Evolutionary conservation across 306 rosid species (phyloP).

Genomic region (Comarum palustre): DNA sequence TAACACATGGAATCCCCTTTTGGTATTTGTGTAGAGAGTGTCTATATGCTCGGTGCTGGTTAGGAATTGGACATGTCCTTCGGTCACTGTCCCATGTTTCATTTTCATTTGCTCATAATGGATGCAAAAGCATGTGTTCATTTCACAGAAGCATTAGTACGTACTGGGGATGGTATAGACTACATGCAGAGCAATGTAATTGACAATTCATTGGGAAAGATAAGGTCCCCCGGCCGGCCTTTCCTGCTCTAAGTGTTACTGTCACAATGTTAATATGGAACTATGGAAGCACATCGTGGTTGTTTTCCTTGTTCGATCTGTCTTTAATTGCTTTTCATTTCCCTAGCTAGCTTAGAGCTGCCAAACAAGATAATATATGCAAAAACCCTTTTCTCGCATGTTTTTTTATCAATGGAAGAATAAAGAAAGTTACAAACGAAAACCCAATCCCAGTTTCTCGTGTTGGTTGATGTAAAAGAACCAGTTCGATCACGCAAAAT

Average conservation of each 20-base stretch:
- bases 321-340: constrained; percentile 1
- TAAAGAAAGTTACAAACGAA: too few species aligned
- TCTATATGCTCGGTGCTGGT: not conserved
- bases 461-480: not conserved
- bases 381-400: not conserved
- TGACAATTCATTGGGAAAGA: constrained; percentile 20
- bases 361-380: not conserved
- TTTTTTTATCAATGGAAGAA: not conserved
- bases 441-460: not conserved
- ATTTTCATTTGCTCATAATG: constrained; percentile 13
- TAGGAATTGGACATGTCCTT: constrained; percentile 1
- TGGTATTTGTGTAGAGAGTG: constrained; percentile 17
- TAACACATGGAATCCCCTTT: constrained; percentile 56
- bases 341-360: not conserved
- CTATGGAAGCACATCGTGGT: constrained; percentile 2
- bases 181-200: too few species aligned
- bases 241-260: not conserved
- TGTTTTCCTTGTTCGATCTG: constrained; percentile 16
- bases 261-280: not conserved
- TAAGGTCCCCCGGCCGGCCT: constrained; percentile 24
- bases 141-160: constrained; percentile 16
- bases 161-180: too few species aligned
- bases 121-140: constrained; percentile 10
- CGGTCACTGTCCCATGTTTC: not conserved
- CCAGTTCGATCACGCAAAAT: not conserved